phyloP scores from a whole-genome alignment of 2,329 filamentous ascomycete species.

The Aspergillus jensenii region DNA sequence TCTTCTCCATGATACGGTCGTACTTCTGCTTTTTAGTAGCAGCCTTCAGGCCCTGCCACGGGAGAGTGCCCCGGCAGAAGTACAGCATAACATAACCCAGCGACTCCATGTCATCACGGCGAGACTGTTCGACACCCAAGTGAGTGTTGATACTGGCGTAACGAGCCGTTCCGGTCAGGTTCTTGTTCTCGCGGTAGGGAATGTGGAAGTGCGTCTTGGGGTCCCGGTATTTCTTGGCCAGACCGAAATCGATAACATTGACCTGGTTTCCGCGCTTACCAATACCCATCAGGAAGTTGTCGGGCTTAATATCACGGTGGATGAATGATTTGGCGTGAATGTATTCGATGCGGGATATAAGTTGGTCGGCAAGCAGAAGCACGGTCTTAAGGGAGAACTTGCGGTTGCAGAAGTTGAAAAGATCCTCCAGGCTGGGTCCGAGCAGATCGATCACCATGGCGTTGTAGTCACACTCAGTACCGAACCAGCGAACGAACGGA shows the following conservation, averaged over 20 bases:
- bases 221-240: constrained; percentile 99
- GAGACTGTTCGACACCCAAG: constrained; percentile 96
- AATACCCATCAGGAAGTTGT: constrained; percentile 99
- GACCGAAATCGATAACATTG: constrained; percentile 98
- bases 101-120: constrained; percentile 99
- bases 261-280: constrained; percentile 99
- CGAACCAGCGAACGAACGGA: constrained; percentile 98
- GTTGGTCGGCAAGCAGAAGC: constrained; percentile 90
- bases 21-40: constrained; percentile 99
- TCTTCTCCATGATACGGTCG: constrained; percentile 99
- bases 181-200: constrained; percentile 99
- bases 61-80: constrained; percentile 97
- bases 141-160: constrained; percentile 99
- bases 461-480: constrained; percentile 99
- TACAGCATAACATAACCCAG: constrained; percentile 99
- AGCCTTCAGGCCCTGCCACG: constrained; percentile 98
- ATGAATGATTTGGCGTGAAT: constrained; percentile 99
- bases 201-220: constrained; percentile 99
- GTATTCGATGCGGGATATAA: constrained; percentile 99
- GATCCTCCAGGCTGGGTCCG: constrained; percentile 90
- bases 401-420: constrained; percentile 99
- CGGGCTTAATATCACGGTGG: constrained; percentile 99
- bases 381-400: constrained; percentile 99
- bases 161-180: constrained; percentile 95
- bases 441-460: constrained; percentile 98